Conservation (phyloP, 192 early-diverging fungal species). For the Geranomyces variabilis region DNA sequence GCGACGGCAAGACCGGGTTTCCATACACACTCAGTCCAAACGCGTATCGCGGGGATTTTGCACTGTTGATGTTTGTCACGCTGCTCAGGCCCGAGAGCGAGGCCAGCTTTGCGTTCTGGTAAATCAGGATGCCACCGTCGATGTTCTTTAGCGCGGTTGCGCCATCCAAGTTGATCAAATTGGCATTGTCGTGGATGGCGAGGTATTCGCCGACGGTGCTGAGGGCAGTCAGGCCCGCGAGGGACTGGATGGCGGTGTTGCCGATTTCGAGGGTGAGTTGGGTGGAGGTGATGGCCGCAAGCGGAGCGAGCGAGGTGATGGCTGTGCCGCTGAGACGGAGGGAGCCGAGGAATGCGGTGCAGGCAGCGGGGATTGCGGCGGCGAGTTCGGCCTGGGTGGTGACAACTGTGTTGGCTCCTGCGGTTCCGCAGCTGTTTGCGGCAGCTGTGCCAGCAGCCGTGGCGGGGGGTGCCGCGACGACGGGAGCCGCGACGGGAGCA, state of each 20-base stretch:
- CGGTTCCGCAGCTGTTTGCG: not conserved
- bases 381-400: not conserved
- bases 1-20: slow-evolving; percentile 12
- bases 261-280: slow-evolving; percentile 26
- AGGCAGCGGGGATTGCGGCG: slow-evolving; percentile 7
- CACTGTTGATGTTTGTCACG: slow-evolving; percentile 19
- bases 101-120: slow-evolving; percentile 23
- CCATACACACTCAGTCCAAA: slow-evolving; percentile 25
- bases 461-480: not conserved
- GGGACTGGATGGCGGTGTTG: not conserved
- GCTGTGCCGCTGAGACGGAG: slow-evolving; percentile 1
- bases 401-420: not conserved
- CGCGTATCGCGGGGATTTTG: slow-evolving; percentile 1
- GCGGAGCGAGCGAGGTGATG: slow-evolving; percentile 18
- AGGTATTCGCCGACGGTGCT: slow-evolving; percentile 25
- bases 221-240: slow-evolving; percentile 22
- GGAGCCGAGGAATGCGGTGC: slow-evolving; percentile 29
- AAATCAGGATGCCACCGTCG: slow-evolving; percentile 26
- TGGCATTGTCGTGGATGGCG: slow-evolving; percentile 27
- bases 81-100: slow-evolving; percentile 17
- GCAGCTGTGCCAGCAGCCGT: not conserved
- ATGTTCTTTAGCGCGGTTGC: slow-evolving; percentile 4
- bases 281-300: not conserved
- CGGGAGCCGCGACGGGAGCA: not conserved
- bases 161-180: slow-evolving; percentile 20